Base-by-base conservation (phyloP, 2,329 filamentous ascomycete genomes). In the Fusarium pininemorale region DNA sequence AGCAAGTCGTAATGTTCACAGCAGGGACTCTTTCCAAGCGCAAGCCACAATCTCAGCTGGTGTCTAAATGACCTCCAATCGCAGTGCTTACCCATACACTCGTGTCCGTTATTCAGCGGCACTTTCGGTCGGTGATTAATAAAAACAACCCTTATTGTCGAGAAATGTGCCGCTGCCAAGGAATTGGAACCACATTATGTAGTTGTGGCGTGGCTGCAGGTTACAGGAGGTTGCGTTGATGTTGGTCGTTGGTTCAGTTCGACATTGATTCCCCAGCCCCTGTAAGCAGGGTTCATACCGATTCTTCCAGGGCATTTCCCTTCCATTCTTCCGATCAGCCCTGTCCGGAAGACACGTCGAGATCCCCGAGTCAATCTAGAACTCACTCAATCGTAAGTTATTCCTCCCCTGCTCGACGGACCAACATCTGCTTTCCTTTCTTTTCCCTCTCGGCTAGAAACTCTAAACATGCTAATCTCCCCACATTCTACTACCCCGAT, bases 361-460 rank as follows among this genome's bases (percentile, higher is more conserved):
- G 14, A 55, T 42, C 37, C 47, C 14, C 28, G 26, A 26, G 28
- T 28, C 24, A 55, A 39, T 54, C 64, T 50, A 59, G 62, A 67
- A 66, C 20, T 26, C 15, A 7, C 13, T 58, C 18, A 39, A 66
- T 67, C 51, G 64, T 66, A 67, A 67, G 64, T 66, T 67, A 51
- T 28, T n/a, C 8, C 1, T 7, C 35, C 22, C 12, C 24, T 60
- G 44, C 45, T 20, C 18, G 7, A 37, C 30, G 24, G 41, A 28
- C 26, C 28, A 48, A 50, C 41, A 48, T 48, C 37, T 55, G 24
- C n/a, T n/a, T 35, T 32, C 16, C 42, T 12, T 9, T 42, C 41
- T 16, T 11, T 44, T 24, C 16, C 37, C 20, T 24, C n/a, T 38
- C 8, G 32, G 30, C 24, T 24, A 42, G 22, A 69, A 69, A 68